phyloP scores from a whole-genome alignment of 129 eudicot species.

The Silybum marianum region DNA sequence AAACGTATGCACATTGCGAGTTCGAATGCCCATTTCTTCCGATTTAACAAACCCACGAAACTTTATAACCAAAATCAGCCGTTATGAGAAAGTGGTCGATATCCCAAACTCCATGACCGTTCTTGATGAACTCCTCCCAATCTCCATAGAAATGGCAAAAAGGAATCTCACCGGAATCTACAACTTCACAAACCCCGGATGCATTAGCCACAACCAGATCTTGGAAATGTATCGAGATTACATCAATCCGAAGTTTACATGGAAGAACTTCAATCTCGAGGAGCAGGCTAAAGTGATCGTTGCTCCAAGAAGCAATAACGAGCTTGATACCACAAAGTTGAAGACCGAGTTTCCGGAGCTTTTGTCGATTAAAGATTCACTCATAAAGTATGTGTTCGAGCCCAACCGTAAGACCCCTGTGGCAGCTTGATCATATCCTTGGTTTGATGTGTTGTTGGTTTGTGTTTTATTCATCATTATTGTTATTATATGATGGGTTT shows the following conservation, averaged over 20 bases:
- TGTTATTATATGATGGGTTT: conserved; percentile 19
- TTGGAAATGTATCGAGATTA: conserved; percentile 72
- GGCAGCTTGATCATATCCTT: conserved; percentile 21
- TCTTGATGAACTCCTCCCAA: conserved; percentile 67
- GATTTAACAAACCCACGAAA: conserved; percentile 75
- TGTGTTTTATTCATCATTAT: conserved; percentile 13
- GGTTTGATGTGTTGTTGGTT: conserved; percentile 15
- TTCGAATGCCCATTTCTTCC: conserved; percentile 77
- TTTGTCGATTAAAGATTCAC: conserved; percentile 69
- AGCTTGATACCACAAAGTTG: conserved; percentile 71
- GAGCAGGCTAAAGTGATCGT: conserved; percentile 77
- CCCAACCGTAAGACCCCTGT: conserved; percentile 67
- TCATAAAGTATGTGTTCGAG: conserved; percentile 61
- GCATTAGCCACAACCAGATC: conserved; percentile 79
- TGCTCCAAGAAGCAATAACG: conserved; percentile 80
- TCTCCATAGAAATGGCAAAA: conserved; percentile 73
- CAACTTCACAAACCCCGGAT: conserved; percentile 83
- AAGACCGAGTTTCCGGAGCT: conserved; percentile 70
- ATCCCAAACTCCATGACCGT: conserved; percentile 89
- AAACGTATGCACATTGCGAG: conserved; percentile 76
- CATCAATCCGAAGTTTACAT: conserved; percentile 63
- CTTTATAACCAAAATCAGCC: conserved; percentile 69
- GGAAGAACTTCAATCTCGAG: conserved; percentile 72
- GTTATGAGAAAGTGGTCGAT: conserved; percentile 72
- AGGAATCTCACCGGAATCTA: conserved; percentile 75